Base-by-base conservation (phyloP, 2,329 filamentous ascomycete species). In the Penicillium sp. region DNA sequence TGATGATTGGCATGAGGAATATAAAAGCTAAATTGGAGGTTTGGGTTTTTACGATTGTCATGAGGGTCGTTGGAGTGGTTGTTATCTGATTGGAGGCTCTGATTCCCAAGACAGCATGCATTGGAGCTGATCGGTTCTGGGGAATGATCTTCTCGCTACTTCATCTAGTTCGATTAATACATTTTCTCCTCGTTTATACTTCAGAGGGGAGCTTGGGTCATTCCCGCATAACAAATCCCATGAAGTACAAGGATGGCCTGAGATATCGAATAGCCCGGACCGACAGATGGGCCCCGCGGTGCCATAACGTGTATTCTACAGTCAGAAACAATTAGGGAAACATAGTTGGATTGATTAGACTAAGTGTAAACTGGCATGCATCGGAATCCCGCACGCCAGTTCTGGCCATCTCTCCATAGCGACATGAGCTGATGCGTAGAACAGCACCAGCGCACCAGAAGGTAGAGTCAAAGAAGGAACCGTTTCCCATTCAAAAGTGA, bases 1-100 rank as follows among this genome's bases (percentile, higher is more conserved):
- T 50, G 52, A 33, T 56, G 61, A 60, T 42, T 52, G 43, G 49
- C 35, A 58, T 56, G 56, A 60, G 49, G 42, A 53, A 50, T 29
- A 59, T 29, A 59, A 57, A 57, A 50, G 47, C 38, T 39, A 23
- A 44, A 28, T 42, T 42, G 27, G 7, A 12, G 20, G 27, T 28
- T 28, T 9, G 20, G 20, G 20, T 9, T 28, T 13, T 42, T 43
- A 31, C 28, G 20, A 23, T 39, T 44, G n/a, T 33, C 32, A 18
- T 39, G 44, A 37, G 15, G n/a, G 29, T 31, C 18, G 8, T 46
- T 40, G 27, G 42, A 29, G 28, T 13, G 10, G 28, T 13, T 29
- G 28, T 4, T 20, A 37, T 37, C 12, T 18, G 33, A 8, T 37
- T 18, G 18, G 8, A 12, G 7, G 9, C 18, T 20, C 18, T 20